Evolutionary conservation across 2,329 filamentous ascomycete species (phyloP).

Genomic region (Didymella lethalis): DNA sequence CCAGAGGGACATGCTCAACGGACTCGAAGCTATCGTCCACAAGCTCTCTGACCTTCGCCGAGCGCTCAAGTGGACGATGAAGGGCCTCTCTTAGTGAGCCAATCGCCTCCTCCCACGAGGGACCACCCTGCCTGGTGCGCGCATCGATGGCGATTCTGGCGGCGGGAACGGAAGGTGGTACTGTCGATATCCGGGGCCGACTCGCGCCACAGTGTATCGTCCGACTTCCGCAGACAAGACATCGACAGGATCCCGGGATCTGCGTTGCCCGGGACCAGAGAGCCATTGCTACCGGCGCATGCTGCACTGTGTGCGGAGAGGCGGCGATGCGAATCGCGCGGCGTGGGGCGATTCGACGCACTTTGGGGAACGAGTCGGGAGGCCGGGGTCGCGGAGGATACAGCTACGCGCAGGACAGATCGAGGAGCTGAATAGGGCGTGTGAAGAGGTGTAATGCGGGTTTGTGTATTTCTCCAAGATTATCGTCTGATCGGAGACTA

Average conservation of each 20-base stretch:
- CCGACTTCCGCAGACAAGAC: conserved; percentile 66
- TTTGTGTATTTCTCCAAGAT: conserved; percentile 1
- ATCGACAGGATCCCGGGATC: conserved; percentile 68
- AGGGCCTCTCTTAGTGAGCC: conserved; percentile 53
- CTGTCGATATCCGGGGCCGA: conserved; percentile 65
- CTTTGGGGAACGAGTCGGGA: conserved; percentile 11
- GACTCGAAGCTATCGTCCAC: neutral
- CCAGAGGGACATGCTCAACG: conserved; percentile 18
- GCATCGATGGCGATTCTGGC: conserved; percentile 71
- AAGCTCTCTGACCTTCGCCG: neutral
- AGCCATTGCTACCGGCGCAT: conserved; percentile 62
- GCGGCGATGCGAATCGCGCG: conserved; percentile 30
- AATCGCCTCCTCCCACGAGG: conserved; percentile 69
- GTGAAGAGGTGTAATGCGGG: neutral
- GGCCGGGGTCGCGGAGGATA: neutral
- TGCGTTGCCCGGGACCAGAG: conserved; percentile 73
- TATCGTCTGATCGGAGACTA: conserved; percentile 19
- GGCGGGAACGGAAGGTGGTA: conserved; percentile 71
- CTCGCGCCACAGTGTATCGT: conserved; percentile 60
- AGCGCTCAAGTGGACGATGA: conserved; percentile 31
- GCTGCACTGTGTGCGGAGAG: conserved; percentile 32
- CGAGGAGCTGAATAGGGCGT: neutral
- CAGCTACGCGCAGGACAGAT: neutral
- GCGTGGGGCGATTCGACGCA: conserved; percentile 28
- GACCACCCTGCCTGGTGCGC: conserved; percentile 63